Percentiles rank a stretch among this genome's conserved stretches.
Evolutionary conservation across 768 basidiomycete species (phyloP).

Genomic region (Jaapia argillacea): DNA sequence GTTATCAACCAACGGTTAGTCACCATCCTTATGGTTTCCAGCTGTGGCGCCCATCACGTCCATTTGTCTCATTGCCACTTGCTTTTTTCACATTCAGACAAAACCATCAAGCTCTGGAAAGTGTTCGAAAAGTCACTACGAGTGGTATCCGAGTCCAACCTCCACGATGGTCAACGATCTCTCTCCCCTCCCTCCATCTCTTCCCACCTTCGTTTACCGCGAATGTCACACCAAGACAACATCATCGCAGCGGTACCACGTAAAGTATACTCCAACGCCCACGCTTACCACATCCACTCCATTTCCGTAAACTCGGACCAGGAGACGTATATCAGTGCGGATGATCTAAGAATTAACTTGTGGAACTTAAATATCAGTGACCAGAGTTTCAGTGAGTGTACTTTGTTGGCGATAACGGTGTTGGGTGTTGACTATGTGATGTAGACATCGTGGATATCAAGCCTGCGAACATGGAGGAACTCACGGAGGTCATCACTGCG

Average conservation of each 20-base stretch:
- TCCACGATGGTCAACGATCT: conserved; percentile 68
- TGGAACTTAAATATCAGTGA: conserved; percentile 99
- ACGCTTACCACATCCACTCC: conserved; percentile 99
- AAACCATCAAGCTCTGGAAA: conserved; percentile 99
- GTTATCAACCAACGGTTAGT: conserved; percentile 87
- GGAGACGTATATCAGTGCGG: conserved; percentile 99
- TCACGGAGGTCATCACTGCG: conserved; percentile 99
- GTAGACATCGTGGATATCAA: conserved; percentile 99
- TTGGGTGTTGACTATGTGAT: conserved; percentile 6
- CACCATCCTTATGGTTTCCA: conserved; percentile 2
- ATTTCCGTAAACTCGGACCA: conserved; percentile 99
- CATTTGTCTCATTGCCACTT: conserved; percentile 4
- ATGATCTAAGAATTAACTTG: conserved; percentile 92
- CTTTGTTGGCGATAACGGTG: neutral
- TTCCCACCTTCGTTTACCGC: conserved; percentile 73
- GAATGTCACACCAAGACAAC: conserved; percentile 90
- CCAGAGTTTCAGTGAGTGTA: conserved; percentile 90
- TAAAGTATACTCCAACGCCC: conserved; percentile 98
- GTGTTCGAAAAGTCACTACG: conserved; percentile 98
- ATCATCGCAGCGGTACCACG: conserved; percentile 98
- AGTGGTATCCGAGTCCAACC: conserved; percentile 95
- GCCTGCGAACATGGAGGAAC: conserved; percentile 98
- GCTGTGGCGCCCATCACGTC: conserved; percentile 6
- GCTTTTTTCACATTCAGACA: conserved; percentile 49
- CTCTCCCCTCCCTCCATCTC: conserved; percentile 49